phyloP scores from a whole-genome alignment of 1,139 yeast species.

The Magnusiomyces tetraspermus region DNA sequence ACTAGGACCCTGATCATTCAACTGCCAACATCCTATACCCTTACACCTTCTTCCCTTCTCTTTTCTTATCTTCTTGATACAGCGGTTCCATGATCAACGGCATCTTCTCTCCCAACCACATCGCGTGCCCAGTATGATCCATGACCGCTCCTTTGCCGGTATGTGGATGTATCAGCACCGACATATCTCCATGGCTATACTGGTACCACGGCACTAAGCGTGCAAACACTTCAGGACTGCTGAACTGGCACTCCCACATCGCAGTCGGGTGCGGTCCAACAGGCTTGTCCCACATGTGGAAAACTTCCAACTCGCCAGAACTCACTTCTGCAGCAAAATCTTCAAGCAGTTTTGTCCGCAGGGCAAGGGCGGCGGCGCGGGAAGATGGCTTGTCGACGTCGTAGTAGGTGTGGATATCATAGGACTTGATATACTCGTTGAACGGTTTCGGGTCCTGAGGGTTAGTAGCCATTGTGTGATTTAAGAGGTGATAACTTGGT shows the following conservation, averaged over 20 bases:
- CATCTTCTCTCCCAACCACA: conserved; percentile 43
- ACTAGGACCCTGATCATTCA: too few species aligned
- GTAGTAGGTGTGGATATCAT: conserved; percentile 51
- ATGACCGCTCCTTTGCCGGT: conserved; percentile 31
- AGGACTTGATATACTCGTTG: conserved; percentile 20
- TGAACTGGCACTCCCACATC: conserved; percentile 37
- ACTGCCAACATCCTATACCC: too few species aligned
- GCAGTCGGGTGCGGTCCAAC: conserved; percentile 50
- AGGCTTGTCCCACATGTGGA: conserved; percentile 42
- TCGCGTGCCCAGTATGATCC: conserved; percentile 46
- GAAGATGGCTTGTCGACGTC: conserved; percentile 35
- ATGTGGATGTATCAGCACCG: conserved; percentile 48
- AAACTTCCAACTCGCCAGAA: conserved; percentile 38
- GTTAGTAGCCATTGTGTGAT: too few species aligned
- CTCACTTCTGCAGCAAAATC: conserved; percentile 41
- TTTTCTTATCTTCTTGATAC: too few species aligned
- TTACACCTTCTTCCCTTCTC: too few species aligned
- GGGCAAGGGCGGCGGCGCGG: conserved; percentile 32
- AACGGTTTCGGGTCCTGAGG: conserved; percentile 5
- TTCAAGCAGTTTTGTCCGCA: conserved; percentile 36
- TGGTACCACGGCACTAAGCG: conserved; percentile 37
- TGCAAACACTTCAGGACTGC: conserved; percentile 30
- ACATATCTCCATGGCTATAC: conserved; percentile 42
- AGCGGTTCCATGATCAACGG: conserved; percentile 20
- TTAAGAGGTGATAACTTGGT: too few species aligned